Evolutionary conservation across 2,329 filamentous ascomycete species (phyloP).

Genomic region (Diplodia mutila): DNA sequence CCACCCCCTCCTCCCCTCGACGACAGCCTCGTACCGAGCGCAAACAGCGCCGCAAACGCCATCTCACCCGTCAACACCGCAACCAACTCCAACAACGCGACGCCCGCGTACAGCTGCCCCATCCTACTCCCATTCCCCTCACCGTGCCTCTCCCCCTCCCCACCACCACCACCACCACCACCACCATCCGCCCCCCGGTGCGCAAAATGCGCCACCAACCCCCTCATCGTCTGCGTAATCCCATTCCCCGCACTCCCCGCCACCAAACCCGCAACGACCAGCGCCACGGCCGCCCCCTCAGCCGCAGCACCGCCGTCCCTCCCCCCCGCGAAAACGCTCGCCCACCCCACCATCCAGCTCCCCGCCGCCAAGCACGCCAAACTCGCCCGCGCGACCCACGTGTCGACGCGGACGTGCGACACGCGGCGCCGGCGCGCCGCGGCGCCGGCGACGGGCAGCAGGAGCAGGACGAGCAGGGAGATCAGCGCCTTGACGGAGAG

Average conservation of each 20-base stretch:
- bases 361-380: neutral
- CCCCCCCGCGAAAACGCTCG: too few relatives aligned
- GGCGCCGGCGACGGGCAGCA: neutral
- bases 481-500: slow-evolving; percentile 15
- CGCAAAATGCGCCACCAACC: slow-evolving; percentile 19
- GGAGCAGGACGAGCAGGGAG: slow-evolving; percentile 9
- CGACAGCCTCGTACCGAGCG: neutral
- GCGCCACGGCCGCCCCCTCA: neutral
- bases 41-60: slow-evolving; percentile 19
- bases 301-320: neutral
- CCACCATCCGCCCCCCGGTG: neutral
- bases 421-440: neutral
- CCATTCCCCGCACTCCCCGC: slow-evolving; percentile 6
- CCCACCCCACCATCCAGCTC: neutral
- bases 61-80: slow-evolving; percentile 14
- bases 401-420: neutral
- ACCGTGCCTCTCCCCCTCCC: too few relatives aligned
- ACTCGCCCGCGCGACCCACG: slow-evolving; percentile 9
- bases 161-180: neutral
- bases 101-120: slow-evolving; percentile 5
- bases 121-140: neutral
- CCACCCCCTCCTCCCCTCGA: neutral
- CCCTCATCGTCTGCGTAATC: slow-evolving; percentile 22
- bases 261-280: neutral
- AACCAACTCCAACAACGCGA: slow-evolving; percentile 18